A percentile compares a stretch with the other conserved stretches of the same genome.
Evolutionary conservation across 495 filamentous ascomycete species (phyloP).

Genomic region (Neurospora sp.): DNA sequence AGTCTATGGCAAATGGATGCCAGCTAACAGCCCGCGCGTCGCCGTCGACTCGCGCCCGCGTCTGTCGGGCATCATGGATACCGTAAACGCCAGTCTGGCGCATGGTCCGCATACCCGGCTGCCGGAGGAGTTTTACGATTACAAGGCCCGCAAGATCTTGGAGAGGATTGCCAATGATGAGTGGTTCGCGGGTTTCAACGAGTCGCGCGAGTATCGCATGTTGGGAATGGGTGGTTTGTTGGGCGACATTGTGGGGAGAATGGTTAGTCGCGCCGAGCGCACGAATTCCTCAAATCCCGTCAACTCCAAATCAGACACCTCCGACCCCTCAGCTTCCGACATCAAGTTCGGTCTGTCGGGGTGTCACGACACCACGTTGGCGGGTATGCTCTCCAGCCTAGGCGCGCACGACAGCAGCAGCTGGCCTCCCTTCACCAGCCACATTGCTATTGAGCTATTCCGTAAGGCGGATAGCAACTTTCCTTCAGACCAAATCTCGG

Average conservation of each 20-base stretch:
- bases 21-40: slow-evolving; percentile 51
- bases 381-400: slow-evolving; percentile 63
- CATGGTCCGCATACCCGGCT: slow-evolving; percentile 72
- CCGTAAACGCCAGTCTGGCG: slow-evolving; percentile 77
- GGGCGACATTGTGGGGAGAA: slow-evolving; percentile 75
- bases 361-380: slow-evolving; percentile 92
- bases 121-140: slow-evolving; percentile 81
- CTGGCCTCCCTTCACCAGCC: slow-evolving; percentile 91
- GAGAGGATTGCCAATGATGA: slow-evolving; percentile 80
- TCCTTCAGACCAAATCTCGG: not conserved
- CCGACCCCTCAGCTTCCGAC: slow-evolving; percentile 20
- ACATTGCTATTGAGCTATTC: slow-evolving; percentile 88
- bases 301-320: not conserved
- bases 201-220: slow-evolving; percentile 73
- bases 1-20: slow-evolving; percentile 76
- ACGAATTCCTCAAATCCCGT: not conserved
- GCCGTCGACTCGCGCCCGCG: slow-evolving; percentile 77
- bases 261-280: slow-evolving; percentile 61
- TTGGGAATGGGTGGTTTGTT: slow-evolving; percentile 78
- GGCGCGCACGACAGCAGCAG: slow-evolving; percentile 62
- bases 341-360: slow-evolving; percentile 58
- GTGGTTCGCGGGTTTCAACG: slow-evolving; percentile 82
- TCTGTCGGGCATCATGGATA: slow-evolving; percentile 87
- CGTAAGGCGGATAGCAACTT: slow-evolving; percentile 27
- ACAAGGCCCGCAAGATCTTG: slow-evolving; percentile 56